A percentile compares a stretch with the other conserved stretches of the same genome.
Evolutionary conservation across 768 basidiomycete genomes (phyloP).

Genomic region (Psilocybe azurescens): DNA sequence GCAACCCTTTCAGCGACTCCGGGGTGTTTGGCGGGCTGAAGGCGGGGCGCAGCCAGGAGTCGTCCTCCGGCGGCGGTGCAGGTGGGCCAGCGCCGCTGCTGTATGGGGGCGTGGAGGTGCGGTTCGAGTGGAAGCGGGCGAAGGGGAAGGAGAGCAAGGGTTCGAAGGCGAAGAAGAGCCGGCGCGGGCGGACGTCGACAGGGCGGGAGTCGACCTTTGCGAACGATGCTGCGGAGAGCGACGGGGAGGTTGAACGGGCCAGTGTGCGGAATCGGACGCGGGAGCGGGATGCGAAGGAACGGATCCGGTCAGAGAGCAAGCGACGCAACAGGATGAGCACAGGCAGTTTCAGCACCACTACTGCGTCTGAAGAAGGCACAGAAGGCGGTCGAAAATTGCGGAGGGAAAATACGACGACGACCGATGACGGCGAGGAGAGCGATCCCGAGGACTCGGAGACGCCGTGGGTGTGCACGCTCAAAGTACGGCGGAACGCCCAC

Average conservation of each 20-base stretch:
- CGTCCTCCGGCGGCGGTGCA: conserved; percentile 12
- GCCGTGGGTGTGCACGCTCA: conserved; percentile 91
- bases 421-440: conserved; percentile 72
- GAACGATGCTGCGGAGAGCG: conserved; percentile 22
- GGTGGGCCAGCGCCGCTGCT: conserved; percentile 17
- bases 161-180: conserved; percentile 27
- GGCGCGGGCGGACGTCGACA: conserved; percentile 17
- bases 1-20: conserved; percentile 32
- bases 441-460: conserved; percentile 98
- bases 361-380: conserved; percentile 36
- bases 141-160: conserved; percentile 36
- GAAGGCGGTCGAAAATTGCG: conserved; percentile 17
- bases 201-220: conserved; percentile 12
- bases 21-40: conserved; percentile 34
- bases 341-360: conserved; percentile 34
- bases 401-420: conserved; percentile 17
- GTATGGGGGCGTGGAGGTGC: conserved; percentile 63
- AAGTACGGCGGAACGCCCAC: conserved; percentile 51
- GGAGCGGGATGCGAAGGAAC: conserved; percentile 26
- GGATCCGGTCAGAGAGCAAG: conserved; percentile 26
- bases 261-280: conserved; percentile 24
- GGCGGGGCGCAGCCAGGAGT: conserved; percentile 20
- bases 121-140: conserved; percentile 81
- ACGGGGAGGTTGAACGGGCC: conserved; percentile 50
- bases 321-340: conserved; percentile 41